phyloP scores from a whole-genome alignment of 2,329 filamentous ascomycete species.

The Aspergillus texensis region DNA sequence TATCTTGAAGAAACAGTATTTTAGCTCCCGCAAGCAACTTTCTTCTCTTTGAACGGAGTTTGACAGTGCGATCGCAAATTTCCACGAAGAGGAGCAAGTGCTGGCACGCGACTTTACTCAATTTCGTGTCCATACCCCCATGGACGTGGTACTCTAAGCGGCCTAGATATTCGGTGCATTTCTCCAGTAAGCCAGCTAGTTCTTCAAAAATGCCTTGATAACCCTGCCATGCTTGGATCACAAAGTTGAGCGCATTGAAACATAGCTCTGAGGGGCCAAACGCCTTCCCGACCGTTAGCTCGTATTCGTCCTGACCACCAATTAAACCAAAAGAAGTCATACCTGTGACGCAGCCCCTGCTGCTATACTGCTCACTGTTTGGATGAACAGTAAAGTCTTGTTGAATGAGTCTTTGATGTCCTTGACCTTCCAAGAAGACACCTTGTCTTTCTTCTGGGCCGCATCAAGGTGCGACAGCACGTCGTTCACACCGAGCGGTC shows the following conservation, averaged over 20 bases:
- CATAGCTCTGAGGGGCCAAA: conserved; percentile 25
- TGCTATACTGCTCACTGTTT: conserved; percentile 19
- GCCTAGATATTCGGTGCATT: conserved; percentile 18
- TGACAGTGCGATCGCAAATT: conserved; percentile 22
- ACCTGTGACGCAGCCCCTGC: conserved; percentile 16
- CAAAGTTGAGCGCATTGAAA: conserved; percentile 25
- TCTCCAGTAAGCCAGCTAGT: conserved; percentile 19
- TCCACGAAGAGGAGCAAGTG: conserved; percentile 25
- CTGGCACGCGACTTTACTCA: conserved; percentile 22
- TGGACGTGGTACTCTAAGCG: conserved; percentile 22
- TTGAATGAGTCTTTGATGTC: conserved; percentile 13
- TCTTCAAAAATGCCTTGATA: conserved; percentile 25
- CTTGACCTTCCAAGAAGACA: conserved; percentile 8
- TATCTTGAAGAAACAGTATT: conserved; percentile 23
- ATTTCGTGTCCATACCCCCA: conserved; percentile 20
- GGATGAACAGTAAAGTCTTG: conserved; percentile 19
- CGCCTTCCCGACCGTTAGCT: conserved; percentile 11
- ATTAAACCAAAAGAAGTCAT: not conserved
- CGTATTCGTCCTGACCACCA: not conserved
- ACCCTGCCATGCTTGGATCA: conserved; percentile 24
- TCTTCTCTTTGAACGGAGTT: conserved; percentile 17
- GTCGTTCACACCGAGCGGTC: not conserved
- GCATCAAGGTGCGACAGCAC: conserved; percentile 10
- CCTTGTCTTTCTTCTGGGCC: conserved; percentile 8
- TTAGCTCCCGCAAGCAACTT: conserved; percentile 20